These are phyloP conservation scores for Vaccinium macrocarpon DNA, from an alignment of 148 eudicot genomes.

Conservation along the genomic window DNA sequence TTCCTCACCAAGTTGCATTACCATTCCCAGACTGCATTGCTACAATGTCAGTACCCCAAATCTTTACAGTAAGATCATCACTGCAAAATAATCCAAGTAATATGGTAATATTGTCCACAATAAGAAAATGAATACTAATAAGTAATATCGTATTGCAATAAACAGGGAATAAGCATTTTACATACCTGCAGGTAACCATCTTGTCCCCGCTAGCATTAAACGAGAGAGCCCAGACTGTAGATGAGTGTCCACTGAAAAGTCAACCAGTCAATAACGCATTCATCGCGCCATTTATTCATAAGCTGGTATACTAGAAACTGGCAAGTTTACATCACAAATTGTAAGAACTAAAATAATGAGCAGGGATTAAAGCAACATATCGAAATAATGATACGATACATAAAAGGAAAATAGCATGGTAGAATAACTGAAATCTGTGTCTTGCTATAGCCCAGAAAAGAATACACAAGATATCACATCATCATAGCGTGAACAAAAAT, in stretches of 20 bases:
- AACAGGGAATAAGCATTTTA: not conserved
- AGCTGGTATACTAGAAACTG: not conserved
- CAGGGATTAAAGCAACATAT: not conserved
- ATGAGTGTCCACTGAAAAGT: conserved; percentile 77
- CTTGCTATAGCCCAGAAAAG: not conserved
- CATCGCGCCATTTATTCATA: not conserved
- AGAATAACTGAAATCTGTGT: not conserved
- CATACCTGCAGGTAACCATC: conserved; percentile 96
- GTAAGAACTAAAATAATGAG: not conserved
- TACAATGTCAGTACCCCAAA: conserved; percentile 68
- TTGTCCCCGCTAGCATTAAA: conserved; percentile 77
- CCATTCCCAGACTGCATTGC: conserved; percentile 48
- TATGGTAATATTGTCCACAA: not conserved
- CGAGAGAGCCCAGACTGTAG: conserved; percentile 88
- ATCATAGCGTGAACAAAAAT: not conserved
- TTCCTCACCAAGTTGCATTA: conserved; percentile 71
- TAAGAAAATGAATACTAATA: not conserved
- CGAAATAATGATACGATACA: not conserved
- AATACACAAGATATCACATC: not conserved
- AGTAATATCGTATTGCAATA: conserved; percentile 2
- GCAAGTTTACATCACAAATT: not conserved
- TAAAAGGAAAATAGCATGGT: not conserved
- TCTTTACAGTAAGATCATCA: conserved; percentile 86
- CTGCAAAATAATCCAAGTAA: conserved; percentile 41
- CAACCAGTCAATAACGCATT: conserved; percentile 12